Conservation (phyloP, 805 yeast genomes). For the Saccharomycopsis olivae region DNA sequence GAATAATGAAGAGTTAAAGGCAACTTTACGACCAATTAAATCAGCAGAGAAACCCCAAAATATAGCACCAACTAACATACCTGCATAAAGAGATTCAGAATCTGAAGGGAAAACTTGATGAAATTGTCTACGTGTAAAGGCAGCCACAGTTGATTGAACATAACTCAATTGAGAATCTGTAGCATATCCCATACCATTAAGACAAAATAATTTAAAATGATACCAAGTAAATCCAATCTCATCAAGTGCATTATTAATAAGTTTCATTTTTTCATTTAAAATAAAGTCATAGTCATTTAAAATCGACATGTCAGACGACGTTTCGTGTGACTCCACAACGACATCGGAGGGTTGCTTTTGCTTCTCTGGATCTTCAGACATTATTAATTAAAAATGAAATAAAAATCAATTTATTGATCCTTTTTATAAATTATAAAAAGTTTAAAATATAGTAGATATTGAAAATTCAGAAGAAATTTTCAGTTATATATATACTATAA, state of each 20-base stretch:
- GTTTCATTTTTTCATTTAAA: constrained; percentile 29
- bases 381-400: too few species aligned
- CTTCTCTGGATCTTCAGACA: too few species aligned
- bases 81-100: constrained; percentile 38
- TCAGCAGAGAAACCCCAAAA: constrained; percentile 49
- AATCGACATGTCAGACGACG: constrained; percentile 8
- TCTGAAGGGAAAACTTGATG: constrained; percentile 33
- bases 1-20: constrained; percentile 40
- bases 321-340: not conserved
- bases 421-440: too few species aligned
- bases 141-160: constrained; percentile 36
- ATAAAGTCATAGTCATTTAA: constrained; percentile 25
- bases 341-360: too few species aligned
- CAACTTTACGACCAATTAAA: constrained; percentile 41
- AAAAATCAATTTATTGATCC: too few species aligned
- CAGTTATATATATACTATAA: too few species aligned
- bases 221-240: constrained; percentile 51
- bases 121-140: constrained; percentile 39
- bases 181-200: constrained; percentile 48
- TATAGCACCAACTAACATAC: constrained; percentile 42
- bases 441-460: too few species aligned
- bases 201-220: constrained; percentile 37
- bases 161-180: constrained; percentile 42
- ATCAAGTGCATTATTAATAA: constrained; percentile 42
- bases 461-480: too few species aligned